Percentiles rank a stretch among this genome's conserved stretches.
Evolutionary conservation across 176 grass and related monocot genomes (phyloP).

Genomic region (Eragrostis curvula): DNA sequence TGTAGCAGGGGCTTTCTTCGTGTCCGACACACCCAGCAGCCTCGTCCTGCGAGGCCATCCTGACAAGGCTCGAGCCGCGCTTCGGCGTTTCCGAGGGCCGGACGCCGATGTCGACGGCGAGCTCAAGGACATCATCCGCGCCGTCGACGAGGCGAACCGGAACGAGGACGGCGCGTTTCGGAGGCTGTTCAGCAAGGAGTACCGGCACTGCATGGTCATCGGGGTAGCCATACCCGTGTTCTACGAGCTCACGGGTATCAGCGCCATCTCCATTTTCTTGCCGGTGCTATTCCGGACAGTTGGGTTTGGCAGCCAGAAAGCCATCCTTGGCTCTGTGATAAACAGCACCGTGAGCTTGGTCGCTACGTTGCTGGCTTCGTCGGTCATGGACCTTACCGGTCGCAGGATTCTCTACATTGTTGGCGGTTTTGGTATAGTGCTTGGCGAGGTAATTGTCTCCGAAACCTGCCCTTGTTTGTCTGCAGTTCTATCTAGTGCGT

Average conservation of each 20-base stretch:
- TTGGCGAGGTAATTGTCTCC: too few species aligned
- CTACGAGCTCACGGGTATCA: conserved; percentile 65
- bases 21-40: conserved; percentile 63
- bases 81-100: conserved; percentile 49
- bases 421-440: conserved; percentile 7
- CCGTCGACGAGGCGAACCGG: conserved; percentile 29
- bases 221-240: conserved; percentile 57
- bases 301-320: too few species aligned
- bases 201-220: conserved; percentile 52
- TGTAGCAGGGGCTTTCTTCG: conserved; percentile 45
- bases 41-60: conserved; percentile 54
- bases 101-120: conserved; percentile 46
- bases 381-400: conserved; percentile 44
- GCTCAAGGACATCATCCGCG: conserved; percentile 47
- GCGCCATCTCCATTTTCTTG: conserved; percentile 46
- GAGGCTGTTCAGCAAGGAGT: conserved; percentile 43
- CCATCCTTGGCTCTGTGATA: not conserved
- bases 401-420: conserved; percentile 53
- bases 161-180: conserved; percentile 55
- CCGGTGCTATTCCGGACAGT: conserved; percentile 67
- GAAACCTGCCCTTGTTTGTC: too few species aligned
- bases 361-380: conserved; percentile 16
- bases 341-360: conserved; percentile 30
- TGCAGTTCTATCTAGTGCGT: too few species aligned
- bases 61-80: conserved; percentile 46